A percentile compares a stretch with the other conserved stretches of the same genome.
Conservation (phyloP, 2,329 filamentous ascomycete genomes). For the Epichloe amarillans region DNA sequence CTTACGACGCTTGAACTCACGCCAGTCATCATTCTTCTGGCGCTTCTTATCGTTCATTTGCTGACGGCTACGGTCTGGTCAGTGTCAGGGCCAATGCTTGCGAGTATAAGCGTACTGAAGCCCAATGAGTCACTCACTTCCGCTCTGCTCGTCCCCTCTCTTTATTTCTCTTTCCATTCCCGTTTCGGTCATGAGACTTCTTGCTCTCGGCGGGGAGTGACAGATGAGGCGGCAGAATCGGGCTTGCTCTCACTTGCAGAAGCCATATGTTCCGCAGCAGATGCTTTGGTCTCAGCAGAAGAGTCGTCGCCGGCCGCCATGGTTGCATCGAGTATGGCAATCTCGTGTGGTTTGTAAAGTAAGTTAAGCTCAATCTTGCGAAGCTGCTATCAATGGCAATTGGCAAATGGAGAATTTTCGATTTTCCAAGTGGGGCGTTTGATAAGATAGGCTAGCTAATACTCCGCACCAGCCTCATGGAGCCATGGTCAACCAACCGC, state of each 20-base stretch:
- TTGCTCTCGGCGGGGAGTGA: neutral
- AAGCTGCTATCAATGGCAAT: neutral
- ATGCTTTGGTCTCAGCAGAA: slow-evolving; percentile 14
- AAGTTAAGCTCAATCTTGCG: neutral
- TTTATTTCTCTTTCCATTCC: slow-evolving; percentile 8
- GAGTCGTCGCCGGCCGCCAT: slow-evolving; percentile 20
- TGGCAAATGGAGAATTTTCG: slow-evolving; percentile 6
- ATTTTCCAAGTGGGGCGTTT: neutral
- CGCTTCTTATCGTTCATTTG: slow-evolving; percentile 22
- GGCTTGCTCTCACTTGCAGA: slow-evolving; percentile 2
- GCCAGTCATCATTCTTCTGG: slow-evolving; percentile 25
- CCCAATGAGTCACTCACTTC: slow-evolving; percentile 3
- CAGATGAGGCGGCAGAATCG: neutral
- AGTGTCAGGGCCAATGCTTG: slow-evolving; percentile 11
- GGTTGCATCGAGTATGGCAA: slow-evolving; percentile 14
- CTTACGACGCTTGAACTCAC: slow-evolving; percentile 29
- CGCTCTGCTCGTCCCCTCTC: slow-evolving; percentile 17
- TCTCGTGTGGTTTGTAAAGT: neutral
- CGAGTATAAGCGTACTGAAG: too few species aligned
- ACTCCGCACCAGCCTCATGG: too few species aligned
- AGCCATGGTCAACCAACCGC: too few species aligned
- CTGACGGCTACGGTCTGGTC: slow-evolving; percentile 23
- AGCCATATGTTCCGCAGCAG: slow-evolving; percentile 7
- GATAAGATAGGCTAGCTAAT: slow-evolving; percentile 1
- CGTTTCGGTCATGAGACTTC: slow-evolving; percentile 6